A percentile compares a stretch with the other conserved stretches of the same genome.
Conservation (phyloP, 108 stramenopile species). For the Stephanodiscus minutulus region DNA sequence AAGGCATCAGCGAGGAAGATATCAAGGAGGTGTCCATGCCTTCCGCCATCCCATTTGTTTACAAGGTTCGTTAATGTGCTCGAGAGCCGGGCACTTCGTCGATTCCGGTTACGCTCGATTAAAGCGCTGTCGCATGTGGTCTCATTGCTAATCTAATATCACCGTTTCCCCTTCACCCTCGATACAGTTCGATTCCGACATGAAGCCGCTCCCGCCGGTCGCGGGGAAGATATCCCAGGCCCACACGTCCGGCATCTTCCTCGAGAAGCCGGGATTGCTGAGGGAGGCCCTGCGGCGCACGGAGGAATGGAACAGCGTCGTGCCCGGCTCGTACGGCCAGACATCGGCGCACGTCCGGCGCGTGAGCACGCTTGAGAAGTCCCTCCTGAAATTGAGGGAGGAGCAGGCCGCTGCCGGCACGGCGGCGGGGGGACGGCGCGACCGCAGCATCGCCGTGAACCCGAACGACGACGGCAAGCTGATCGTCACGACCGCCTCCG, state of each 20-base stretch:
- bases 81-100: too few species aligned
- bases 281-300: slow-evolving; percentile 56
- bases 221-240: slow-evolving; percentile 50
- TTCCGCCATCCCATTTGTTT: slow-evolving; percentile 70
- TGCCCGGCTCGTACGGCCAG: slow-evolving; percentile 44
- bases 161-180: background rate
- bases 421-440: background rate
- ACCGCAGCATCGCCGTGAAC: slow-evolving; percentile 10
- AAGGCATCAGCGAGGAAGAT: slow-evolving; percentile 50
- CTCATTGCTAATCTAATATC: too few species aligned
- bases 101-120: too few species aligned
- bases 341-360: slow-evolving; percentile 13
- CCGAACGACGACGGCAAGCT: slow-evolving; percentile 41
- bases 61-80: slow-evolving; percentile 28
- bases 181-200: slow-evolving; percentile 59
- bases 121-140: too few species aligned
- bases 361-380: slow-evolving; percentile 40
- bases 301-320: slow-evolving; percentile 26
- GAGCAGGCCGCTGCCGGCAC: slow-evolving; percentile 10
- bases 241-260: slow-evolving; percentile 53
- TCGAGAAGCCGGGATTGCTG: slow-evolving; percentile 65
- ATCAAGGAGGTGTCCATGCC: slow-evolving; percentile 76
- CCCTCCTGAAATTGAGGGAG: slow-evolving; percentile 41
- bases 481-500: slow-evolving; percentile 28
- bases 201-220: slow-evolving; percentile 50